A percentile compares a stretch with the other conserved stretches of the same genome.
Conservation (phyloP, 441 rosid genomes). For the Corymbia calophylla region DNA sequence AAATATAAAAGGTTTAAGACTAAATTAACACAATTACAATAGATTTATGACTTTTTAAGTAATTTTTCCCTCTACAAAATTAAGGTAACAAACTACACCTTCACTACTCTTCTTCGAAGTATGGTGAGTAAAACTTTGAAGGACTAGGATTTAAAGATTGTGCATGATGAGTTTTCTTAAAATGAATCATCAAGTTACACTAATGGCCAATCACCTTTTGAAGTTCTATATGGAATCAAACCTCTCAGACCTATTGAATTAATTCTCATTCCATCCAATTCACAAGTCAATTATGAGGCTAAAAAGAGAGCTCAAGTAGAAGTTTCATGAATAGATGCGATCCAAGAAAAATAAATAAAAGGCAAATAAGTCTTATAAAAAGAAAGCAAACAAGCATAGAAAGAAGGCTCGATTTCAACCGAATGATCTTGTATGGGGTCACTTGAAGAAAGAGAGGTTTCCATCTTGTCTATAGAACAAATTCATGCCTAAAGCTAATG, state of each 20-base stretch:
- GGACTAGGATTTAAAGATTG: background rate
- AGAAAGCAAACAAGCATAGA: background rate
- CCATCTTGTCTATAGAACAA: background rate
- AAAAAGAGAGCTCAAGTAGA: background rate
- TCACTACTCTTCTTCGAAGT: background rate
- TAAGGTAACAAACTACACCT: background rate
- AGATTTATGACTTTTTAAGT: too few species aligned
- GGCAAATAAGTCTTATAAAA: background rate
- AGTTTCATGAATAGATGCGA: background rate
- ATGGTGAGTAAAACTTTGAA: background rate
- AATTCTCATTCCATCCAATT: background rate
- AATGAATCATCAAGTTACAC: background rate
- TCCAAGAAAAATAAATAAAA: background rate
- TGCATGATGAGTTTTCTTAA: background rate
- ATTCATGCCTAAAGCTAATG: background rate
- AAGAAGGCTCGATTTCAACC: background rate
- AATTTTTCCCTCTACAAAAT: background rate
- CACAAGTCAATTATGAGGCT: too few species aligned
- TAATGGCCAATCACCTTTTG: background rate
- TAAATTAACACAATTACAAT: too few species aligned
- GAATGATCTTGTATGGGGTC: background rate
- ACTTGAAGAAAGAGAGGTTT: background rate
- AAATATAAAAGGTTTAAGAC: too few species aligned
- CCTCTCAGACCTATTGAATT: background rate
- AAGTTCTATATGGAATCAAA: background rate